Evolutionary conservation across 495 filamentous ascomycete genomes (phyloP).

Genomic region (Aspergillus panamensis): DNA sequence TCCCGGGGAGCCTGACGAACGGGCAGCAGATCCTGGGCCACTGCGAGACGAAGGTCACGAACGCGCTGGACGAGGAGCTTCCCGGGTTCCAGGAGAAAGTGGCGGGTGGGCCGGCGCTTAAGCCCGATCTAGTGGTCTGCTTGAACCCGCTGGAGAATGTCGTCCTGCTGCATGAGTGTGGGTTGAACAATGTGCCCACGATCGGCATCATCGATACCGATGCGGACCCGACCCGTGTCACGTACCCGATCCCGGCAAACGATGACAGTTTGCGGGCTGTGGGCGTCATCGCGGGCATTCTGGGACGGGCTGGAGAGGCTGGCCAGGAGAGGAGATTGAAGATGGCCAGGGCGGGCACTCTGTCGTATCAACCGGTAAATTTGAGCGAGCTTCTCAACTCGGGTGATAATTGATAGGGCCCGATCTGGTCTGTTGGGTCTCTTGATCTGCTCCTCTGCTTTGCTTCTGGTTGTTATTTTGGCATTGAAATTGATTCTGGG

Average conservation of each 20-base stretch:
- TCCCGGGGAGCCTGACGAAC: slow-evolving; percentile 89
- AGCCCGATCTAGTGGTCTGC: slow-evolving; percentile 89
- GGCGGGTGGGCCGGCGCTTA: slow-evolving; percentile 57
- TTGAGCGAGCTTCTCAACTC: slow-evolving; percentile 17
- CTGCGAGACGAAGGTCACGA: slow-evolving; percentile 64
- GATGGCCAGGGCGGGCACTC: slow-evolving; percentile 55
- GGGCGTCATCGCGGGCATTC: slow-evolving; percentile 75
- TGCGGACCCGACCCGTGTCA: slow-evolving; percentile 87
- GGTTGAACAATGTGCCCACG: slow-evolving; percentile 81
- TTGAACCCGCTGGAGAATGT: slow-evolving; percentile 92
- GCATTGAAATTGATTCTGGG: slow-evolving; percentile 21
- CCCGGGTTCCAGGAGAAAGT: slow-evolving; percentile 60
- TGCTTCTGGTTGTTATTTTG: slow-evolving; percentile 18
- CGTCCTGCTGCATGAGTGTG: slow-evolving; percentile 85
- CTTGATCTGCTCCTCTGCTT: slow-evolving; percentile 6
- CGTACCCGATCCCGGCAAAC: slow-evolving; percentile 95
- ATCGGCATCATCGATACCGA: slow-evolving; percentile 95
- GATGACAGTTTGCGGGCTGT: slow-evolving; percentile 88
- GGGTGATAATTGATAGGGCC: slow-evolving; percentile 24
- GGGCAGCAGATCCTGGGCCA: slow-evolving; percentile 75
- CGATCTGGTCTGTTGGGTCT: slow-evolving; percentile 8
- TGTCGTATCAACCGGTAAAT: slow-evolving; percentile 53
- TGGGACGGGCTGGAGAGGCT: slow-evolving; percentile 78
- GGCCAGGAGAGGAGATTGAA: slow-evolving; percentile 64
- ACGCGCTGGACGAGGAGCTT: slow-evolving; percentile 66